Conservation (phyloP, 305 asterid species). For the Fraxinus floribunda region DNA sequence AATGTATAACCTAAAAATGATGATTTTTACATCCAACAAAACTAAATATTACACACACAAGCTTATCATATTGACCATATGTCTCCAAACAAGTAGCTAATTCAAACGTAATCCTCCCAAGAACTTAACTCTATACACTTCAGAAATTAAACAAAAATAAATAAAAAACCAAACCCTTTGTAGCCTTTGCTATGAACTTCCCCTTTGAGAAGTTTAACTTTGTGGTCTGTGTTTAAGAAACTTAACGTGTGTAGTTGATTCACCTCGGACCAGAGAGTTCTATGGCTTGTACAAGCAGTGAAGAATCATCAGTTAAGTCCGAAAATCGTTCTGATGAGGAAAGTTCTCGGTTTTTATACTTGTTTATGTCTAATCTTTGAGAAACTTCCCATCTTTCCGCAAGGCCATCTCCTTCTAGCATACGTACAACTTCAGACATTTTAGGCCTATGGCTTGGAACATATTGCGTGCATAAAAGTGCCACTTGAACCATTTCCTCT, state of each 20-base stretch:
- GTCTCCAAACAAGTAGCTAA: neutral
- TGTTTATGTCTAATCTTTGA: conserved; percentile 61
- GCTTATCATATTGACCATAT: neutral
- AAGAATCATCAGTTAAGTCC: conserved; percentile 87
- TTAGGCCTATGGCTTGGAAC: conserved; percentile 78
- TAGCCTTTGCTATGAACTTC: conserved; percentile 30
- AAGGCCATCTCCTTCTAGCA: conserved; percentile 95
- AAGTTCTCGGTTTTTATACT: conserved; percentile 51
- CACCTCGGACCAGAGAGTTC: conserved; percentile 97
- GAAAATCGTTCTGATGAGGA: conserved; percentile 87
- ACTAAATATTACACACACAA: neutral
- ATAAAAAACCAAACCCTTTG: conserved; percentile 24
- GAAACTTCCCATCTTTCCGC: conserved; percentile 97
- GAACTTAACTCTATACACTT: neutral
- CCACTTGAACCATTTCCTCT: conserved; percentile 89
- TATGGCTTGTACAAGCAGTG: conserved; percentile 80
- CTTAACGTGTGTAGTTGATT: conserved; percentile 8
- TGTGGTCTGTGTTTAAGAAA: neutral
- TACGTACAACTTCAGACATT: conserved; percentile 92
- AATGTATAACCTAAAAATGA: too few species aligned
- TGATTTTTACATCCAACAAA: neutral
- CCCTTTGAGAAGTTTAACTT: conserved; percentile 30
- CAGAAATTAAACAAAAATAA: neutral
- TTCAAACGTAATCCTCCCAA: neutral
- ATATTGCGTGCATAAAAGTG: conserved; percentile 77